Evolutionary conservation across 2,329 filamentous ascomycete species (phyloP).

Genomic region (Colletotrichum tropicicola): DNA sequence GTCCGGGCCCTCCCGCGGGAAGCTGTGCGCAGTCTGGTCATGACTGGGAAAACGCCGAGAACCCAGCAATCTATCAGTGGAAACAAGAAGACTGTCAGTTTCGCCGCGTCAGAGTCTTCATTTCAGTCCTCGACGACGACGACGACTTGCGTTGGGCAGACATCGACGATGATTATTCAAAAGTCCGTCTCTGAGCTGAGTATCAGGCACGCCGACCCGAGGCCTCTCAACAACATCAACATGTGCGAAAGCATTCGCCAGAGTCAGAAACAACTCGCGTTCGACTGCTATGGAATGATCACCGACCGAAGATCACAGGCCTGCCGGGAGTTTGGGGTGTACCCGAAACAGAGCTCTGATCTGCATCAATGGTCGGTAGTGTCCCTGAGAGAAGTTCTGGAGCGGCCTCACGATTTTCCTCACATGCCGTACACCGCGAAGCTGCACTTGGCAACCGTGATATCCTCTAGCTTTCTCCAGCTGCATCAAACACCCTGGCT

Average conservation of each 20-base stretch:
- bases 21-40: background rate
- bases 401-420: background rate
- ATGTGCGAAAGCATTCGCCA: background rate
- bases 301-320: background rate
- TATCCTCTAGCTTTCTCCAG: conserved; percentile 35
- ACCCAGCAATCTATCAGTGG: background rate
- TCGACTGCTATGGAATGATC: conserved; percentile 8
- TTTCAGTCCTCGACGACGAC: background rate
- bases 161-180: background rate
- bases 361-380: background rate
- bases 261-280: background rate
- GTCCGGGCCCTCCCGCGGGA: rapidly evolving
- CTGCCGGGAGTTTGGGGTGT: background rate
- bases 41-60: background rate
- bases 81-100: background rate
- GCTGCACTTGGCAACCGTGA: conserved; percentile 30
- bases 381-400: conserved; percentile 20
- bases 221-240: background rate
- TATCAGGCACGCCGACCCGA: rapidly evolving
- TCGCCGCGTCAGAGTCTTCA: background rate
- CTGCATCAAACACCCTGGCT: conserved; percentile 36
- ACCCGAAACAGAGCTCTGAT: background rate
- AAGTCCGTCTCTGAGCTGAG: background rate
- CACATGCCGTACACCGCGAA: conserved; percentile 1
- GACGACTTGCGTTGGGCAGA: background rate